Percentiles rank a stretch among this genome's conserved stretches.
Evolutionary conservation across 2,329 filamentous ascomycete species (phyloP).

Genomic region (Neofusicoccum parvum): DNA sequence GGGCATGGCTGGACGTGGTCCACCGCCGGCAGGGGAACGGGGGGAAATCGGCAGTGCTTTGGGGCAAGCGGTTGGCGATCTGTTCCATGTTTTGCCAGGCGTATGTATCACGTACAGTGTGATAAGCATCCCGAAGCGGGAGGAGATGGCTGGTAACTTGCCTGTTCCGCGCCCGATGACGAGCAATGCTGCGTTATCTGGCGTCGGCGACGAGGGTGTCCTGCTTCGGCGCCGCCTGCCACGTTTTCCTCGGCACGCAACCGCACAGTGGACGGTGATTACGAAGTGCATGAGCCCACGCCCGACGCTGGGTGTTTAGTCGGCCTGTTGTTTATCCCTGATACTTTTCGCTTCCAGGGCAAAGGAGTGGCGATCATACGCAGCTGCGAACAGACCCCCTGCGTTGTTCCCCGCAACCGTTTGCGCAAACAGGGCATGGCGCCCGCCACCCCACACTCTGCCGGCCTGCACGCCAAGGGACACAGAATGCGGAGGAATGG

Average conservation of each 20-base stretch:
- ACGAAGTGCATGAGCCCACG: neutral
- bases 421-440: neutral
- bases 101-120: neutral
- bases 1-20: neutral
- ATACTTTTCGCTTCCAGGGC: neutral
- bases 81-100: neutral
- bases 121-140: neutral
- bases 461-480: neutral
- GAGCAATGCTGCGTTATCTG: neutral
- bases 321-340: slow-evolving; percentile 1
- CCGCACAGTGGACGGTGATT: neutral
- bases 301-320: neutral
- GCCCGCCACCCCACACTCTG: slow-evolving; percentile 16
- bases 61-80: neutral
- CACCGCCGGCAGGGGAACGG: neutral
- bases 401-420: slow-evolving; percentile 5
- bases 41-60: neutral
- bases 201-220: neutral
- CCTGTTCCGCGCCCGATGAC: neutral
- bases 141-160: neutral
- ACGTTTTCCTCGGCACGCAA: neutral
- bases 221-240: neutral
- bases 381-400: neutral
- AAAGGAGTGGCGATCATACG: neutral
- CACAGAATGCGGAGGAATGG: neutral